These are phyloP conservation scores for Dispira parvispora DNA, from an alignment of 192 early-diverging fungal species.

Conservation along the genomic window DNA sequence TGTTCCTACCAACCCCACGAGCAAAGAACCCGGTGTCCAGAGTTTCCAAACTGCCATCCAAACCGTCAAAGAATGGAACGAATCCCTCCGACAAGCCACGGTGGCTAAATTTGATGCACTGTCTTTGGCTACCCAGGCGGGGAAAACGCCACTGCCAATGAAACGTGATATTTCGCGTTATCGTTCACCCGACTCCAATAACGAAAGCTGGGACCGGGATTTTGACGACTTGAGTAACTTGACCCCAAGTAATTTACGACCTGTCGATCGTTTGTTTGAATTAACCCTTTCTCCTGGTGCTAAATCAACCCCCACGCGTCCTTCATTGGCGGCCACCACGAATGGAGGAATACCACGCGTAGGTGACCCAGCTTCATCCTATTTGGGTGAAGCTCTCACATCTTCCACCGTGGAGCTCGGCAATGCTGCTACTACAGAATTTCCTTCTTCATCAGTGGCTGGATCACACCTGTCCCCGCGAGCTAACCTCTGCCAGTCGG, in stretches of 20 bases:
- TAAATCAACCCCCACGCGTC: neutral
- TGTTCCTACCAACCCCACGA: constrained; percentile 20
- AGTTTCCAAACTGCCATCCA: constrained; percentile 27
- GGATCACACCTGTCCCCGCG: no score
- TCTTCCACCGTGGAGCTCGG: neutral
- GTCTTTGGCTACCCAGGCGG: neutral
- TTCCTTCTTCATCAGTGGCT: neutral
- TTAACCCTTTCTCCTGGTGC: neutral
- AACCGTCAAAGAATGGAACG: constrained; percentile 28
- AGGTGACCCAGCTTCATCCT: neutral
- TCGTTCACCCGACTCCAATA: constrained; percentile 1
- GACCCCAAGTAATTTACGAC: constrained; percentile 9
- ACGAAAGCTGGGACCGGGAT: constrained; percentile 10
- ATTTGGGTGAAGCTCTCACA: neutral
- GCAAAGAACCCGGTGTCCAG: constrained; percentile 18
- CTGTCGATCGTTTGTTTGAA: neutral
- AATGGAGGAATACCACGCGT: neutral
- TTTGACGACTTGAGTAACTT: constrained; percentile 11
- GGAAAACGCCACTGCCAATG: no score
- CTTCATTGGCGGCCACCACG: neutral
- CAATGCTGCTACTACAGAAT: neutral
- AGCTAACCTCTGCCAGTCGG: no score
- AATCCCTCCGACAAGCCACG: constrained; percentile 15
- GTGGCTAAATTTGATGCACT: neutral
- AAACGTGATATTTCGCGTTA: constrained; percentile 4